These are phyloP conservation scores for Bolboschoenoplectus hybrid DNA, from an alignment of 202 grass and related monocot genomes.

Conservation along the genomic window DNA sequence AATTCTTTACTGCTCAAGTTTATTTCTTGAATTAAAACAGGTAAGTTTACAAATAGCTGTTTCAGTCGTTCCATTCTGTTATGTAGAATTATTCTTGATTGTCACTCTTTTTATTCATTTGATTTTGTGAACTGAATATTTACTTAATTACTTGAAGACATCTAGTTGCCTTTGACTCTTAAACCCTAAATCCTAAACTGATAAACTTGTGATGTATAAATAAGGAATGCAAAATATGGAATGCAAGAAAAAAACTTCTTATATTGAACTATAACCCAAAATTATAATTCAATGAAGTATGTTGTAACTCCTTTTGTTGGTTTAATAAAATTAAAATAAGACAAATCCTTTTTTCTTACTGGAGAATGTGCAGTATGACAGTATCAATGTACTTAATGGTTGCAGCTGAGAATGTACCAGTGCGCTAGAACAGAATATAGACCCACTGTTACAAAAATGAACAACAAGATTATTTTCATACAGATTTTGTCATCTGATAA, in stretches of 20 bases:
- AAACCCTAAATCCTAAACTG: not conserved
- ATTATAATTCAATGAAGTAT: not conserved
- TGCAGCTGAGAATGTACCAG: not conserved
- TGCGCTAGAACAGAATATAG: not conserved
- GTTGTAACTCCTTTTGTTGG: not conserved
- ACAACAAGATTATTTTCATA: not conserved
- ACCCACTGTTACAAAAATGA: not conserved
- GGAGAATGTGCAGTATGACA: not conserved
- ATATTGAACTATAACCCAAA: not conserved
- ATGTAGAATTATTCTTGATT: constrained; percentile 13
- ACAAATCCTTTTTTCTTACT: not conserved
- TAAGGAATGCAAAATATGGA: not conserved
- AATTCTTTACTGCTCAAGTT: constrained; percentile 5
- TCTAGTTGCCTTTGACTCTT: not conserved
- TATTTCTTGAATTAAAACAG: constrained; percentile 22
- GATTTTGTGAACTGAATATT: not conserved
- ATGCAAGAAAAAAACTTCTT: too few species aligned
- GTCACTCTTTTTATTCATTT: not conserved
- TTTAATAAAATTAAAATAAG: not conserved
- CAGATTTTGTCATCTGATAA: not conserved
- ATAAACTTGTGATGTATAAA: not conserved
- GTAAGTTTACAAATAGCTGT: constrained; percentile 8
- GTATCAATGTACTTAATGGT: not conserved
- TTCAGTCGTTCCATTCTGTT: not conserved
- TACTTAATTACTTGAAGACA: not conserved